Evolutionary conservation across 1,284 basidiomycete genomes (phyloP), one percentile per base, ranked within the genome.

Genomic region (Irpex sp.): DNA sequence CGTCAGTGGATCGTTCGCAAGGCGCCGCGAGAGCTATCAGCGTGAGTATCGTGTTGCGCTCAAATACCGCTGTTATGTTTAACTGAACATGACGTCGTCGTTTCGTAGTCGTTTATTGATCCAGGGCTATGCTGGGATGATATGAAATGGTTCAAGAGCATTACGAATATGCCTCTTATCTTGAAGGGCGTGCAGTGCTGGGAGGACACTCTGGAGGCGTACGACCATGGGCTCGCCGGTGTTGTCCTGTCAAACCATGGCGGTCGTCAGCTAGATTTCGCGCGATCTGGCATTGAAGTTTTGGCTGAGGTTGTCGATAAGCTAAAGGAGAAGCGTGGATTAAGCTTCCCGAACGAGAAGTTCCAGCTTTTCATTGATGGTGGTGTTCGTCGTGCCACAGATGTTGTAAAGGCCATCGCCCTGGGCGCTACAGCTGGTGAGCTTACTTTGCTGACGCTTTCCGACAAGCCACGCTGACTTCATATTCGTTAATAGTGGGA

Each of bases 361-460:
- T 97, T 97, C 78, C 88, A 94, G 73, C 80, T 98, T 59, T 96
- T 94, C 72, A 86, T 97, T 5, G 96, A 98, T 73, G 96, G 96
- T 17, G 96, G 96, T 62, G 93, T 97, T 7, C 84, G 96, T 60
- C 82, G 96, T 52, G 94, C 94, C 0, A 94, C 91, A 8, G 96
- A 98, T 74, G 92, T 97, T 0, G 79, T 98, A 67, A 98, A 98
- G 75, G 96, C 95, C 5, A 76, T 97, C 59, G 94, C 94, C 0
- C 80, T 97, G 15, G 96, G 95, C 13, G 95, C 95, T 9, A 94
- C 87, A 38, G 95, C 93, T 11, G 11, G 87, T 92, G 59, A 51
- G 66, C 61, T 61, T 62, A 11, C 34, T 34, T 15, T 9, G 31
- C 6, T 34, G 21, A 8, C 54, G 11, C 13, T 17, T 19, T 13